phyloP scores from a whole-genome alignment of 176 grass and related monocot species.

The Carex littledalei region DNA sequence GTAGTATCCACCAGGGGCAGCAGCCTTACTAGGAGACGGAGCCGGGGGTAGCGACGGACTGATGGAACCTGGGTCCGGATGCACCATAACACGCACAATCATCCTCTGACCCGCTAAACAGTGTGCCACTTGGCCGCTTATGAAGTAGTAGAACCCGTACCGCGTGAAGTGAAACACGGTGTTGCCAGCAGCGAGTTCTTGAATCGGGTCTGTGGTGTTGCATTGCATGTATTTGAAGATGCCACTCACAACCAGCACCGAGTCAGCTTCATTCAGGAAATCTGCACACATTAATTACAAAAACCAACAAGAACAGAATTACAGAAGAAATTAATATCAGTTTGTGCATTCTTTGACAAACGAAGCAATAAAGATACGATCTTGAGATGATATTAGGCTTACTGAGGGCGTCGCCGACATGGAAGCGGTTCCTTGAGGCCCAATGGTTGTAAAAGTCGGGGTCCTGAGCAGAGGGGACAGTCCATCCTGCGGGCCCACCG shows the following conservation, averaged over 20 bases:
- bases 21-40: neutral
- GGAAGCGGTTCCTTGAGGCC: slow-evolving; percentile 26
- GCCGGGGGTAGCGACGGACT: neutral
- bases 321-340: neutral
- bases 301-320: neutral
- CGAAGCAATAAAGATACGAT: neutral
- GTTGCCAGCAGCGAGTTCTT: slow-evolving; percentile 3
- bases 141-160: slow-evolving; percentile 34
- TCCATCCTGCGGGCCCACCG: slow-evolving; percentile 30
- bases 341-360: neutral
- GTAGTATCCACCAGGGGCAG: neutral
- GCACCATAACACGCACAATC: slow-evolving; percentile 28
- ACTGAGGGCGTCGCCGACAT: slow-evolving; percentile 28
- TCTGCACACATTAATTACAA: slow-evolving; percentile 10
- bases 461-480: neutral
- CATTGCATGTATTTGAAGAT: slow-evolving; percentile 16
- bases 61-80: neutral
- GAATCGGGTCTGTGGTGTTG: slow-evolving; percentile 23
- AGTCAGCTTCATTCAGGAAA: slow-evolving; percentile 35
- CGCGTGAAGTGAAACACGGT: slow-evolving; percentile 9
- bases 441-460: slow-evolving; percentile 28
- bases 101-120: slow-evolving; percentile 27
- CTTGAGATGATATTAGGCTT: neutral
- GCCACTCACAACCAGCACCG: slow-evolving; percentile 30
- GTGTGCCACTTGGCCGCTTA: slow-evolving; percentile 13